These are phyloP conservation scores for Penicilliopsis zonata DNA, from an alignment of 495 filamentous ascomycete genomes.

Conservation along the genomic window DNA sequence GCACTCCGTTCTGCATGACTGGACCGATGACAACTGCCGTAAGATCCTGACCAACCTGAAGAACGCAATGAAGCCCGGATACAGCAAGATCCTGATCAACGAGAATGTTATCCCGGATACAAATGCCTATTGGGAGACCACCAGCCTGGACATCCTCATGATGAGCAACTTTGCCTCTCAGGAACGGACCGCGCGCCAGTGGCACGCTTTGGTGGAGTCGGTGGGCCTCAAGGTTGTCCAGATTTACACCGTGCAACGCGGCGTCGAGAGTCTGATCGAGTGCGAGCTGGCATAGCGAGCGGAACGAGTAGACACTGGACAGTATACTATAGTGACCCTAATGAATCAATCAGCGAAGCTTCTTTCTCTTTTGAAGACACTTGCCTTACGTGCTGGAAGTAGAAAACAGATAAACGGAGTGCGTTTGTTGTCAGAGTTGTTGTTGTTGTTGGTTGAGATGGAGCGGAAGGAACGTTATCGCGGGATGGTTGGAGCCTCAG, in stretches of 20 bases:
- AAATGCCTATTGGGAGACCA: constrained; percentile 25
- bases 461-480: no score
- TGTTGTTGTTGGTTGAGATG: no score
- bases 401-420: no score
- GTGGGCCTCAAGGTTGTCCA: constrained; percentile 25
- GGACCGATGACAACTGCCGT: constrained; percentile 24
- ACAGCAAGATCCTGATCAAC: constrained; percentile 34
- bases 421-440: no score
- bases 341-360: no score
- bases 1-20: constrained; percentile 33
- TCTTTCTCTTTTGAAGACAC: no score
- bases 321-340: no score
- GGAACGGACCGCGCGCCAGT: constrained; percentile 23
- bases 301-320: no score
- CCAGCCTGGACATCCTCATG: constrained; percentile 24
- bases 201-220: constrained; percentile 19
- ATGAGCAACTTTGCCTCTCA: constrained; percentile 18
- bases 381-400: no score
- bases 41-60: constrained; percentile 22
- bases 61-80: constrained; percentile 25
- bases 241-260: constrained; percentile 20
- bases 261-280: constrained; percentile 28
- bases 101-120: constrained; percentile 29
- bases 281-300: constrained; percentile 19
- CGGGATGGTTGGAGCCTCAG: no score